phyloP scores from a whole-genome alignment of 768 basidiomycete genomes.

The Tylopilus sp. region DNA sequence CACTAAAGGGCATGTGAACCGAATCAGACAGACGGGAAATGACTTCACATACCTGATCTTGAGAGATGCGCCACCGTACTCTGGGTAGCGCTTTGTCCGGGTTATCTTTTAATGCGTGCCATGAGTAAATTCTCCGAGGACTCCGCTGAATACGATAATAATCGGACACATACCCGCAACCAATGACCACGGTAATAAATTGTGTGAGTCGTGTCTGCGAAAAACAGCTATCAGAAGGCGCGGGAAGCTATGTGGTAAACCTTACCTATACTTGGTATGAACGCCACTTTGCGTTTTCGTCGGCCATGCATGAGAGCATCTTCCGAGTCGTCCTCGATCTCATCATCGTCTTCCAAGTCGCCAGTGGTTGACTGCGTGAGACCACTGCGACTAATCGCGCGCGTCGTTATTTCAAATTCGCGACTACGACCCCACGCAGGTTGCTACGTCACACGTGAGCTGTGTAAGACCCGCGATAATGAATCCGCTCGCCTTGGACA shows the following conservation, averaged over 20 bases:
- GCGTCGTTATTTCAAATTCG: slow-evolving; percentile 88
- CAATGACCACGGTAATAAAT: slow-evolving; percentile 90
- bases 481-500: slow-evolving; percentile 57
- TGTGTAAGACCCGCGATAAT: background rate
- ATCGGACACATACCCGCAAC: slow-evolving; percentile 58
- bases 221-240: slow-evolving; percentile 14
- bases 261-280: slow-evolving; percentile 81
- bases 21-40: slow-evolving; percentile 14
- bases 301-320: slow-evolving; percentile 62
- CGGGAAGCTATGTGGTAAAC: slow-evolving; percentile 16
- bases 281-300: slow-evolving; percentile 74
- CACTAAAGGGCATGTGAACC: slow-evolving; percentile 41
- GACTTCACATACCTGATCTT: slow-evolving; percentile 64
- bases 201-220: slow-evolving; percentile 77
- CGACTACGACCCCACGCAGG: slow-evolving; percentile 86
- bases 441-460: slow-evolving; percentile 52
- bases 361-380: slow-evolving; percentile 68
- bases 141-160: slow-evolving; percentile 3
- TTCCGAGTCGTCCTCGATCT: slow-evolving; percentile 41
- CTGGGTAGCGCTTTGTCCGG: slow-evolving; percentile 70
- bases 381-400: slow-evolving; percentile 60
- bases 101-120: slow-evolving; percentile 54
- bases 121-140: slow-evolving; percentile 22
- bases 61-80: slow-evolving; percentile 68
- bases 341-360: slow-evolving; percentile 73